Base-by-base conservation (phyloP, 139 green algal species). In the Chlamydomonas eustigma region DNA sequence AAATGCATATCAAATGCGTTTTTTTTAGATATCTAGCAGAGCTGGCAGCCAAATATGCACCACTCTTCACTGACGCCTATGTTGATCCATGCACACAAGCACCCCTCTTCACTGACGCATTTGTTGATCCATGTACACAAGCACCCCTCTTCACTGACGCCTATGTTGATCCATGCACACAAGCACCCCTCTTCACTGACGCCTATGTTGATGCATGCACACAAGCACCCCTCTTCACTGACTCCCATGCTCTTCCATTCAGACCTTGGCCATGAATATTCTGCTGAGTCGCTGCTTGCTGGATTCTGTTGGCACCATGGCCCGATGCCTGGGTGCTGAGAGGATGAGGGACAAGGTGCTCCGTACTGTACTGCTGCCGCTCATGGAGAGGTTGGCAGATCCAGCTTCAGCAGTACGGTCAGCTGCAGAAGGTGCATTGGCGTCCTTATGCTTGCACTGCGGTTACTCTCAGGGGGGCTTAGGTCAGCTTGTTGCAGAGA, bases 311-410 rank as follows among this genome's bases (percentile, higher is more conserved):
- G 90, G 90, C 24, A 78, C 66, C 0, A 67, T 34, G 51, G 85
- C 87, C 0, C 51, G 84, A 2, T 83, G 74, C 0, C 35, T 90
- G 25, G 90, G 88, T 0, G 52, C 52, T 0, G 69, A 75, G 34
- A 88, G 93, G 73, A 69, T 83, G 2, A n/a, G 37, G 37, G 85
- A 87, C 3, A 74, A 76, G 32, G 78, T 90, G 36, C 76, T 93
- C 71, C 83, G 88, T 24, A 4, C 66, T 0, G 73, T 79, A 37
- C 78, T 96, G 72, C 78, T 96, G 73, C 90, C 89, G 3, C 44
- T 93, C 52, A 84, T 96, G 58, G 91, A 96, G 83, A 81, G 88
- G 31, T 71, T 96, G 2, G 86, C 80, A 25, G 88, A 92, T 70
- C 80, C 83, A 8, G 82, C 69, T 39, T 71, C 80, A 2, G 69